Evolutionary conservation across 371 early-diverging fungal genomes (phyloP).

Genomic region (Massospora cicadina): DNA sequence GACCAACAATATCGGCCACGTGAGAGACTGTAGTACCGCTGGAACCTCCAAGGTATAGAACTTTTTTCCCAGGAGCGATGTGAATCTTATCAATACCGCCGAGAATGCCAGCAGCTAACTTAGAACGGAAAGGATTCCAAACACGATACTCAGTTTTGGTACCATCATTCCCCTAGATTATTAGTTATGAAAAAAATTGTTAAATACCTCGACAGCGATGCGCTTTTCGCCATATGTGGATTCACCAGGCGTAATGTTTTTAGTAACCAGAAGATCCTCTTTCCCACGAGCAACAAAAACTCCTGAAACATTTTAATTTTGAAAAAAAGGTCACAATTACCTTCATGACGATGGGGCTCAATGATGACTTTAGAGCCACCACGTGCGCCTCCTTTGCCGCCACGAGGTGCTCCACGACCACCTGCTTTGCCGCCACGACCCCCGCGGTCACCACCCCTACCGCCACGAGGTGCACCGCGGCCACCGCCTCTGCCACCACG

Average conservation of each 20-base stretch:
- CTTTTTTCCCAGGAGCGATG: slow-evolving; percentile 96
- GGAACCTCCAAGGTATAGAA: slow-evolving; percentile 98
- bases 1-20: slow-evolving; percentile 99
- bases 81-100: slow-evolving; percentile 97
- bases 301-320: slow-evolving; percentile 21
- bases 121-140: slow-evolving; percentile 99
- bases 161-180: slow-evolving; percentile 54
- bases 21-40: slow-evolving; percentile 99
- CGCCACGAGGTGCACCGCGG: slow-evolving; percentile 17
- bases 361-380: slow-evolving; percentile 87
- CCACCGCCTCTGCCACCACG: slow-evolving; percentile 9
- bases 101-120: slow-evolving; percentile 99
- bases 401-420: slow-evolving; percentile 29
- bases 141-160: slow-evolving; percentile 98
- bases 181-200: not conserved
- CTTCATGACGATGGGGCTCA: slow-evolving; percentile 94
- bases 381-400: slow-evolving; percentile 47
- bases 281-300: slow-evolving; percentile 97
- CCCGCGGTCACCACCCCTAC: slow-evolving; percentile 25
- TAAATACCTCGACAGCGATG: slow-evolving; percentile 57
- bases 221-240: slow-evolving; percentile 99
- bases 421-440: slow-evolving; percentile 26
- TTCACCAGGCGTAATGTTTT: slow-evolving; percentile 97
- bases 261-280: slow-evolving; percentile 98
- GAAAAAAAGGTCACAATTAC: slow-evolving; percentile 13